Conservation (phyloP, 2,329 filamentous ascomycete genomes). For the Drechmeria coniospora region DNA sequence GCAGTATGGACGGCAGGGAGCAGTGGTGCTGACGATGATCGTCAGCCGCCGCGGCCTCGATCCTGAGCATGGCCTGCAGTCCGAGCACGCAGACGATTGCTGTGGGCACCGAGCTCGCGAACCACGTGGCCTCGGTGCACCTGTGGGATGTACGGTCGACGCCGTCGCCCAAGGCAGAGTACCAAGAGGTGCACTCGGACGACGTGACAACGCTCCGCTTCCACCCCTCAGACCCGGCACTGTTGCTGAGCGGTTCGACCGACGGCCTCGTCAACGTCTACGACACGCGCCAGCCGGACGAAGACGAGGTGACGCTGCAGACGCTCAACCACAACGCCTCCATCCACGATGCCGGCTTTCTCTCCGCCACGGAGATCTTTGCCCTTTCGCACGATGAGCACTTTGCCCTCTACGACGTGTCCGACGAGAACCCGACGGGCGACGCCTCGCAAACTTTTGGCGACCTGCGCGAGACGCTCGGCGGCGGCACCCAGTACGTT, state of each 20-base stretch:
- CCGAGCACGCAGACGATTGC: constrained; percentile 43
- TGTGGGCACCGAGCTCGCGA: constrained; percentile 57
- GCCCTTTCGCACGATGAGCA: constrained; percentile 67
- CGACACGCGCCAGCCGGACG: constrained; percentile 53
- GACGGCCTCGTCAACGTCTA: constrained; percentile 68
- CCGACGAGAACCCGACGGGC: constrained; percentile 46
- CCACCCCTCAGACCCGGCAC: constrained; percentile 41
- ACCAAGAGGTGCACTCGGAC: constrained; percentile 52
- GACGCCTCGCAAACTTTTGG: constrained; percentile 44
- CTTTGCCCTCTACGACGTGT: constrained; percentile 56
- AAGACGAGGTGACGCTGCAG: constrained; percentile 64
- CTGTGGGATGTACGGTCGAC: constrained; percentile 46
- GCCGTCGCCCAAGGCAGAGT: constrained; percentile 32
- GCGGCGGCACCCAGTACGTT: constrained; percentile 51
- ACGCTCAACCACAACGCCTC: constrained; percentile 66
- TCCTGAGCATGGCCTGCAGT: constrained; percentile 52
- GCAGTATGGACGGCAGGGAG: background rate
- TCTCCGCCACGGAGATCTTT: constrained; percentile 48
- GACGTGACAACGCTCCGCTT: constrained; percentile 46
- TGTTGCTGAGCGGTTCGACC: constrained; percentile 62
- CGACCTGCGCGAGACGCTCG: constrained; percentile 49
- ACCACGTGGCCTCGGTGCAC: constrained; percentile 44
- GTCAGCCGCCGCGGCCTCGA: constrained; percentile 30
- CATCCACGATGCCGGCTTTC: constrained; percentile 59
- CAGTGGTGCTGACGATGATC: background rate